Base-by-base conservation (phyloP, 192 early-diverging fungal genomes). In the Coemansia sp. region DNA sequence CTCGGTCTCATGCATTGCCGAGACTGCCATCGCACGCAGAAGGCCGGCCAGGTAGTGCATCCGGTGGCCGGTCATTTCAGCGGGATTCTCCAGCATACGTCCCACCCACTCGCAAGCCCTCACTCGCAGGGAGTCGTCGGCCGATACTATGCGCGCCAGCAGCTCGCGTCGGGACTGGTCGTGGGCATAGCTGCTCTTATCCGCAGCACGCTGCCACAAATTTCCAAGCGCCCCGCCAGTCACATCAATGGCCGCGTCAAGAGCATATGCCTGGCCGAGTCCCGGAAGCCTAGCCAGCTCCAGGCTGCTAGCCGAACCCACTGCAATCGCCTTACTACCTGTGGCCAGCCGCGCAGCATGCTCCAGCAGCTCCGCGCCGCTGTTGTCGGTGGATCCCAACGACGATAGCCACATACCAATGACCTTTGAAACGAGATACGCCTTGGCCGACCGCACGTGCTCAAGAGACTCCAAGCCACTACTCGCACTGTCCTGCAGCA, bases 391-490 rank as follows among this genome's bases (percentile, higher is more conserved):
- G 4, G 27, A 11, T 12, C 44, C 27, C 34, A 72, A 46, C 12
- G 74, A 76, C 60, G 20, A 58, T 22, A 68, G 31, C 78, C 78
- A 80, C 39, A 72, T 44, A 0, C 29, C 53, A 8, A 80, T 24
- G 3, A 80, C 49, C 31, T 57, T 64, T 20, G 73, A 40, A 2
- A 67, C 27, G 29, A 80, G 66, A 33, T 12, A 0, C 6, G 41
- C 55, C 34, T 53, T 31, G 53, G 44, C 31, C 18, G 46, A 24
- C 22, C 33, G 64, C 64, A 66, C 49, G 5, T 69, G 40, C 16
- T 38, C 41, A 18, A 47, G 8, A 7, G 12, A n/a, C 15, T 24
- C 13, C 18, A 44, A 11, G 43, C 43, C 38, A 36, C 15, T 53
- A 22, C 39, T 15, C 31, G n/a, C n/a, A 1, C 53, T 64, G 11